Evolutionary conservation across 1,284 basidiomycete species (phyloP), one percentile per base, ranked within the genome.

Genomic region (Malassezia arunalokei): DNA sequence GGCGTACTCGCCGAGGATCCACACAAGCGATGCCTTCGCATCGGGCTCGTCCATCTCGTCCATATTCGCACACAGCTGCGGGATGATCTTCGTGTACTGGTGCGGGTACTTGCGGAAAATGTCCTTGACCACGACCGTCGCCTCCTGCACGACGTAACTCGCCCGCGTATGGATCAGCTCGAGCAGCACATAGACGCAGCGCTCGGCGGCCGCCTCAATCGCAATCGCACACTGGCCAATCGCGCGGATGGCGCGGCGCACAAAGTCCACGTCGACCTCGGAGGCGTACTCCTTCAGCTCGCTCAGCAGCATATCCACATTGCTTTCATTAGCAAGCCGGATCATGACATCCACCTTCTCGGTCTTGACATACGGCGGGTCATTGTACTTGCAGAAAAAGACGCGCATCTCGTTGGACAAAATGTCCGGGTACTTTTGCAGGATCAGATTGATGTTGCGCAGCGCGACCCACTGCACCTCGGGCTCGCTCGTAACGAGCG

Each of bases 361-460:
- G 46, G 96, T 81, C 76, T 98, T 98, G 75, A 96, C 90, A 71
- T 98, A 99, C 31, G 91, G 78, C 2, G 94, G 92, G 71, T 98
- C 94, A 74, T 96, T 98, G 78, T 99, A 98, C 75, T 98, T 98
- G 83, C 94, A 98, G 78, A 98, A 98, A 75, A 98, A 98, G 24
- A 98, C 91, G 53, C 90, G 83, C 83, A 98, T 90, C 76, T 98
- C 92, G 75, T 87, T 91, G 28, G 84, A 82, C 6, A 98, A 80
- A 50, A 95, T 79, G 54, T 91, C 86, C 0, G 87, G 78, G 3
- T 88, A 83, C 64, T 91, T 89, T 75, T 98, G 94, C 17, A 96
- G 81, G 44, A 98, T 81, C 43, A 98, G 81, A 67, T 95, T 92
- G 78, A 96, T 90, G 73, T 98, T 96, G 29, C 92, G 82, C 49